Base-by-base conservation (phyloP, 768 basidiomycete species). In the Paxillus involutus region DNA sequence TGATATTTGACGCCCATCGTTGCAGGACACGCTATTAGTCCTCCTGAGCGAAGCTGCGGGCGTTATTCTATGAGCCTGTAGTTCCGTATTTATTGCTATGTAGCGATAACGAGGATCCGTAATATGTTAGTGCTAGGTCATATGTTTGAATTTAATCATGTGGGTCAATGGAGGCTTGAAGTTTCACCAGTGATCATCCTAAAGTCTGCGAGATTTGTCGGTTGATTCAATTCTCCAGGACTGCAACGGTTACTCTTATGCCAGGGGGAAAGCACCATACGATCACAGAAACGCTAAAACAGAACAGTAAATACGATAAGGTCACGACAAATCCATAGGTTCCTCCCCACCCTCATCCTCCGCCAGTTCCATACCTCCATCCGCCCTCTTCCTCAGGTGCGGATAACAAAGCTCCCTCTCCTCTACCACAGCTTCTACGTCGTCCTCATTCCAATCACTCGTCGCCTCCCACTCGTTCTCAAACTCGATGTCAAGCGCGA, bases 401-500 rank as follows among this genome's bases (percentile, higher is more conserved):
- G 85, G 81, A 70, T 86, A 89, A 66, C 89, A 90, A 4, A 91
- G 65, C 44, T 78, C 79, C 50, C 82, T 83, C 68, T 92, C 88
- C 62, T 91, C 89, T 19, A 66, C 69, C 17, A 82, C 82, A 3
- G 86, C 88, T 54, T 92, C 89, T 2, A 86, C 85, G 61, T 92
- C 90, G 58, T 92, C 90, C 68, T 91, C 90, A 68, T 92, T 92
- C 89, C 90, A 92, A 71, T 91, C 89, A 60, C 90, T 91, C 47
- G 88, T 90, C 40, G 89, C 83, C 69, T 92, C 91, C 90, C 91
- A 93, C 56, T 89, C 89, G 57, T 91, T 91, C 63, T 93, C 90
- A 62, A 92, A 93, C 68, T 92, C 89, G 51, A 92, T 87, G 59
- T 91, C 91, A 42, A 88, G 72, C 17, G 84, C 75, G 36, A 85